Conservation (phyloP, 2,329 filamentous ascomycete species). For the Ceratocystis huliohia region DNA sequence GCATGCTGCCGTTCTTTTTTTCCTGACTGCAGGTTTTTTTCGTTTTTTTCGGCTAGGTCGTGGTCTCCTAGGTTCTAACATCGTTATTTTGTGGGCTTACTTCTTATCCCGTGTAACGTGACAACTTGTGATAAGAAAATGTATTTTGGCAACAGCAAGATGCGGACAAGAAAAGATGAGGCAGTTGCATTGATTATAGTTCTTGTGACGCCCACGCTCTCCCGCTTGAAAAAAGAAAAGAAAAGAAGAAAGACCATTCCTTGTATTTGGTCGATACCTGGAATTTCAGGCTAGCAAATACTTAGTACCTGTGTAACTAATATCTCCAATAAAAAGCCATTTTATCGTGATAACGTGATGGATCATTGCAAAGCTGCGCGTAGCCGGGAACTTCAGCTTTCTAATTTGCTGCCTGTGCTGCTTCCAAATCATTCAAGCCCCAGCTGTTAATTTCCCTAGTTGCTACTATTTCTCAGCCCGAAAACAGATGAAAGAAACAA, state of each 20-base stretch:
- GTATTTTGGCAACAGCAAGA: not conserved
- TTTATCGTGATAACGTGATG: not conserved
- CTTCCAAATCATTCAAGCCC: not conserved
- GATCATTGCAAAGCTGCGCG: conserved; percentile 6
- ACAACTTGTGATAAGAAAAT: not conserved
- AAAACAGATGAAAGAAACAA: no score
- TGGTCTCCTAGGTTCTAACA: not conserved
- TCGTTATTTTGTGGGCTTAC: not conserved
- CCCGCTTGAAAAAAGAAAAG: not conserved
- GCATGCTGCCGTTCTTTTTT: not conserved
- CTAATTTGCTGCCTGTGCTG: not conserved
- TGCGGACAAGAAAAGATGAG: not conserved
- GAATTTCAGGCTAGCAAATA: not conserved
- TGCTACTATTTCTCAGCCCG: no score
- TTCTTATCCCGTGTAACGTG: not conserved
- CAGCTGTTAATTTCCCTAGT: not conserved
- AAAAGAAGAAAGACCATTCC: no score
- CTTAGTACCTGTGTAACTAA: not conserved
- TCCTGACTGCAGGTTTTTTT: not conserved
- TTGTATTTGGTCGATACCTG: not conserved
- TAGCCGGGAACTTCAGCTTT: conserved; percentile 1
- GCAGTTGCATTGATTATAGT: no score
- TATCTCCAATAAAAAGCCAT: not conserved
- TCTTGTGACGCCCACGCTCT: no score
- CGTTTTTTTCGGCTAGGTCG: no score